Evolutionary conservation across 2,329 filamentous ascomycete species (phyloP), one percentile per base, ranked within the genome.

Genomic region (Seiridium cupressi): DNA sequence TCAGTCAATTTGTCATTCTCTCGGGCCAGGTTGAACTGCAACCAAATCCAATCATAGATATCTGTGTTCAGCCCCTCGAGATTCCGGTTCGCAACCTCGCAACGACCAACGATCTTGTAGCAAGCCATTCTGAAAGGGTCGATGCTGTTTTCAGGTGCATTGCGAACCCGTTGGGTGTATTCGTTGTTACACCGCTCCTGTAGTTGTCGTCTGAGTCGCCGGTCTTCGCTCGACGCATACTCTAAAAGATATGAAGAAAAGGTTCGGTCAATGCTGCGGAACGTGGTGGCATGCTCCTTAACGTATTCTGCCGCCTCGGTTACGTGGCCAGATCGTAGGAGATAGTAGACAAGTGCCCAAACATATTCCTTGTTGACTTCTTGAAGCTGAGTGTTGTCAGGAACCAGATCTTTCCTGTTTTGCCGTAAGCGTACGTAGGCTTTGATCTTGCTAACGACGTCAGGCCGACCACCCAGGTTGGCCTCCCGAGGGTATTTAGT

Each of bases 51-150:
- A 74, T 90, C 88, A 69, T 89, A 85, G 61, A 89, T 84, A 60
- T 87, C 85, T 11, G 83, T 85, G 68, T 84, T 85, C 42, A 90
- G 76, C 51, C 83, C 84, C 32, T 88, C 86, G 36, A 90, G 74
- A 65, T 82, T 86, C 63, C 88, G 84, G 73, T 88, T 87, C 70
- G 78, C 80, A 34, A 90, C 77, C 68, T 89, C 88, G 66, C 87
- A 89, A 51, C 88, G 92, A 51, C 96, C 95, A 67, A 99, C 90
- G 63, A 99, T 89, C 81, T 99, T 98, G 83, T 98, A 98, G 74
- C 95, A 97, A 53, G 94, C 93, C 87, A 97, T 93, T 58, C 93
- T 89, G 79, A 96, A 99, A 34, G 95, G 95, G 73, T 99, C 95
- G 64, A 96, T 88, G 1, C 91, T 91, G 71, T 93, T 89, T 61